A percentile compares a stretch with the other conserved stretches of the same genome.
These are phyloP conservation scores for Phytophthora megakarya DNA, from an alignment of 352 stramenopile genomes.

Conservation along the genomic window DNA sequence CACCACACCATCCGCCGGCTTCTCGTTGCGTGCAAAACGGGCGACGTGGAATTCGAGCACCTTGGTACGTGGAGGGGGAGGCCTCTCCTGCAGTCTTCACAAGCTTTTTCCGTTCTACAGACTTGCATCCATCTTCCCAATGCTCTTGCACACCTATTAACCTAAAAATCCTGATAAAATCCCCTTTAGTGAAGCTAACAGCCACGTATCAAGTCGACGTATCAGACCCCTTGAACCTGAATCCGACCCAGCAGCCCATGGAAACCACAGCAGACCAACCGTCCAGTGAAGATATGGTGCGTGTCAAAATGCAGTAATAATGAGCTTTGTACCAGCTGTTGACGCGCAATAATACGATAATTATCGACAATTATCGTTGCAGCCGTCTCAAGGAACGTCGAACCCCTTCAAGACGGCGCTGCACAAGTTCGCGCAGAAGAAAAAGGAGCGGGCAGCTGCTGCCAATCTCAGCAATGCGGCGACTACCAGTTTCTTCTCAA, in stretches of 20 bases:
- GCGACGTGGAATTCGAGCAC: constrained; percentile 20
- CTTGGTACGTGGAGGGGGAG: constrained; percentile 28
- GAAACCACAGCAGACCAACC: constrained; percentile 23
- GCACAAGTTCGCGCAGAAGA: constrained; percentile 85
- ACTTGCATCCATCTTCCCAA: not conserved
- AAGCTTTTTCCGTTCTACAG: not conserved
- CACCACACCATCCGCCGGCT: constrained; percentile 10
- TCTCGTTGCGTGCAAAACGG: constrained; percentile 12
- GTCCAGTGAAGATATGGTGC: constrained; percentile 32
- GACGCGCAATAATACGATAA: constrained; percentile 14
- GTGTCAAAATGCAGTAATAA: not conserved
- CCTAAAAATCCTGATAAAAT: constrained; percentile 5
- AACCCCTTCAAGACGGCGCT: constrained; percentile 81
- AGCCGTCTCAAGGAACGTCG: constrained; percentile 40
- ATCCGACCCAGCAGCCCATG: constrained; percentile 24
- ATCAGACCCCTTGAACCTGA: constrained; percentile 13
- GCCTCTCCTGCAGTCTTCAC: constrained; percentile 1
- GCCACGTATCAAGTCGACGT: constrained; percentile 3
- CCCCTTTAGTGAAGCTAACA: constrained; percentile 8
- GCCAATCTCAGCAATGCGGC: constrained; percentile 42
- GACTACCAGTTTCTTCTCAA: constrained; percentile 75
- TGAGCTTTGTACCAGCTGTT: constrained; percentile 9
- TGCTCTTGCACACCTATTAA: not conserved
- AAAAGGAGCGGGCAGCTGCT: constrained; percentile 53
- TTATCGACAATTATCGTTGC: not conserved